Percentiles rank a stretch among this genome's conserved stretches.
Evolutionary conservation across 1,284 basidiomycete genomes (phyloP).

Genomic region (Melampsora medusae): DNA sequence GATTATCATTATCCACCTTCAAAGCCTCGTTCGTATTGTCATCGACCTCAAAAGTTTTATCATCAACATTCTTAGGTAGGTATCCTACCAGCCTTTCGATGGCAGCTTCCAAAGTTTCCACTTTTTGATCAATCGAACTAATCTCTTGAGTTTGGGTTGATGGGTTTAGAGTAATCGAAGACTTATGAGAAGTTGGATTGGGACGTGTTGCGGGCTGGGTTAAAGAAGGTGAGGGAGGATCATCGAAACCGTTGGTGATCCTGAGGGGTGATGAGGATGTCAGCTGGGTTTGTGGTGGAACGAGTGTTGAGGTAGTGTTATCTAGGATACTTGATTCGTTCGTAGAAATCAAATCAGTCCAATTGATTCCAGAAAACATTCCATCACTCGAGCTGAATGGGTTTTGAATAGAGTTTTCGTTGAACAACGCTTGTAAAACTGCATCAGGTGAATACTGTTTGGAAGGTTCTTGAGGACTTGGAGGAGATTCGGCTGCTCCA

Average conservation of each 20-base stretch:
- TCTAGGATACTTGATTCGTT: slow-evolving; percentile 3
- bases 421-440: slow-evolving; percentile 23
- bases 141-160: slow-evolving; percentile 12
- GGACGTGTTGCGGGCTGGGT: background rate
- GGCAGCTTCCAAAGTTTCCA: slow-evolving; percentile 32
- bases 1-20: background rate
- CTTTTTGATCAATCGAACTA: background rate
- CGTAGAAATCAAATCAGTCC: slow-evolving; percentile 20
- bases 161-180: no score
- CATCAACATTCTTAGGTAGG: slow-evolving; percentile 21
- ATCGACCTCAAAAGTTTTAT: background rate
- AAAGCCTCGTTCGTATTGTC: background rate
- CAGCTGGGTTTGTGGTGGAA: background rate
- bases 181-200: background rate
- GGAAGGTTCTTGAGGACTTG: background rate
- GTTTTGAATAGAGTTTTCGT: background rate
- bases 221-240: background rate
- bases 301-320: background rate
- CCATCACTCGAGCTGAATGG: slow-evolving; percentile 16
- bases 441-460: slow-evolving; percentile 24
- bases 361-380: slow-evolving; percentile 21
- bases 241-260: slow-evolving; percentile 21
- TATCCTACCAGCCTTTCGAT: slow-evolving; percentile 30
- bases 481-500: background rate
- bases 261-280: slow-evolving; percentile 29